Evolutionary conservation across 768 basidiomycete genomes (phyloP).

Genomic region (Termitomyces titanicus): DNA sequence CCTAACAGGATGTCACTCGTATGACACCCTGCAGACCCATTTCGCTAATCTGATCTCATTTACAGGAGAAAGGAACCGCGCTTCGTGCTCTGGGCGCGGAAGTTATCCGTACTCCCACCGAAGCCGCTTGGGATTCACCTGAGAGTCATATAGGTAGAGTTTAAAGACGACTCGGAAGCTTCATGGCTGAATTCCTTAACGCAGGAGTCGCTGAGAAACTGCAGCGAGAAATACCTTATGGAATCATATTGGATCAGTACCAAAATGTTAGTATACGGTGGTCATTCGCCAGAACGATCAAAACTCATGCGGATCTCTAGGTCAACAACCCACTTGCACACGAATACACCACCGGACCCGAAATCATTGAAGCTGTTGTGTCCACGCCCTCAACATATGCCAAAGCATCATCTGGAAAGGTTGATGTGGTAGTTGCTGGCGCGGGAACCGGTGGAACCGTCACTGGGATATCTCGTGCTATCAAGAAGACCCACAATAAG

Average conservation of each 20-base stretch:
- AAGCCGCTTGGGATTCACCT: constrained; percentile 84
- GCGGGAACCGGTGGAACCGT: constrained; percentile 96
- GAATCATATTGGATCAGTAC: constrained; percentile 93
- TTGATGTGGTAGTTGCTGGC: constrained; percentile 80
- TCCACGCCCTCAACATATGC: constrained; percentile 57
- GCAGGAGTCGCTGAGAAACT: constrained; percentile 82
- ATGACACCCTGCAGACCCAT: background rate
- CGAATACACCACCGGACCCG: constrained; percentile 85
- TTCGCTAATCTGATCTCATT: background rate
- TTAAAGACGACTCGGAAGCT: constrained; percentile 29
- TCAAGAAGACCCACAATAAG: constrained; percentile 77
- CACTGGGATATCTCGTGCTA: constrained; percentile 77
- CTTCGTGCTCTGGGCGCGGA: constrained; percentile 91
- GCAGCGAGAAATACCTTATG: constrained; percentile 74
- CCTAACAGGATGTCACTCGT: constrained; percentile 94
- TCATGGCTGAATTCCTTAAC: constrained; percentile 87
- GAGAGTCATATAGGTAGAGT: constrained; percentile 89
- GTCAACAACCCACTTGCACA: constrained; percentile 88
- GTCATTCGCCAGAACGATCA: background rate
- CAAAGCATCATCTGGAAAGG: constrained; percentile 64
- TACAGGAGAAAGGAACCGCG: constrained; percentile 87
- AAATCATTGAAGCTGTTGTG: constrained; percentile 79
- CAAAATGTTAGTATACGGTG: constrained; percentile 49
- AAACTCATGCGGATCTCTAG: constrained; percentile 29
- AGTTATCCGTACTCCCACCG: constrained; percentile 90